Evolutionary conservation across 129 eudicot species (phyloP).

Genomic region (Mikania micrantha): DNA sequence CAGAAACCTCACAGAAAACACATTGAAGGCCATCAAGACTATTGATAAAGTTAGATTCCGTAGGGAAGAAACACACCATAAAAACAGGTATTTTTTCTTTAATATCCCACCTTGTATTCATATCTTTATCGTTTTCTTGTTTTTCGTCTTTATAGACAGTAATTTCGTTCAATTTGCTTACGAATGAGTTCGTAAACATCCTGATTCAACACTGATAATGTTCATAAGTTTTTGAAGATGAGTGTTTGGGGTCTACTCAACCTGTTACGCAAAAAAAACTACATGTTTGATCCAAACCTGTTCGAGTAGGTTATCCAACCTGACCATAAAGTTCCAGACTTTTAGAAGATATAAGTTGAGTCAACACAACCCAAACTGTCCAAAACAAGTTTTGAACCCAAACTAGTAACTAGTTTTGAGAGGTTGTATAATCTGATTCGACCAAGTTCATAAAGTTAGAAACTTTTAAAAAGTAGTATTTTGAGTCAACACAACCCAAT

Average conservation of each 20-base stretch:
- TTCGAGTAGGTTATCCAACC: no score
- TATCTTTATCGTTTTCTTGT: background rate
- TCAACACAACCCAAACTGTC: no score
- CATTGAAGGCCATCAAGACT: slow-evolving; percentile 65
- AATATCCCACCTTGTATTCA: background rate
- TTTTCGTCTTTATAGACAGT: background rate
- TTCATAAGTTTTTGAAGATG: background rate
- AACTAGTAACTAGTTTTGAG: no score
- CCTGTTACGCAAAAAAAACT: background rate
- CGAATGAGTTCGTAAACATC: background rate
- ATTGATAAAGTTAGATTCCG: slow-evolving; percentile 57
- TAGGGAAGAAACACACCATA: slow-evolving; percentile 41
- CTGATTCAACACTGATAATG: no score
- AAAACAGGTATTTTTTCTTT: slow-evolving; percentile 34
- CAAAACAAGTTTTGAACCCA: no score
- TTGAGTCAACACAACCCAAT: background rate
- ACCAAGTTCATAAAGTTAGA: background rate
- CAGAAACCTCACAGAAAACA: slow-evolving; percentile 62
- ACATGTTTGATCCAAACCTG: no score
- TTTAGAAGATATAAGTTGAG: no score
- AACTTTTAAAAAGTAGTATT: background rate
- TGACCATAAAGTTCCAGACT: background rate
- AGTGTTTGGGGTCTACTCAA: background rate
- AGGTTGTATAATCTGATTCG: background rate
- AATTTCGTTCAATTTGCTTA: background rate